Evolutionary conservation across 2,329 filamentous ascomycete species (phyloP), one percentile per base, ranked within the genome.

Genomic region (Colletotrichum tropicicola): DNA sequence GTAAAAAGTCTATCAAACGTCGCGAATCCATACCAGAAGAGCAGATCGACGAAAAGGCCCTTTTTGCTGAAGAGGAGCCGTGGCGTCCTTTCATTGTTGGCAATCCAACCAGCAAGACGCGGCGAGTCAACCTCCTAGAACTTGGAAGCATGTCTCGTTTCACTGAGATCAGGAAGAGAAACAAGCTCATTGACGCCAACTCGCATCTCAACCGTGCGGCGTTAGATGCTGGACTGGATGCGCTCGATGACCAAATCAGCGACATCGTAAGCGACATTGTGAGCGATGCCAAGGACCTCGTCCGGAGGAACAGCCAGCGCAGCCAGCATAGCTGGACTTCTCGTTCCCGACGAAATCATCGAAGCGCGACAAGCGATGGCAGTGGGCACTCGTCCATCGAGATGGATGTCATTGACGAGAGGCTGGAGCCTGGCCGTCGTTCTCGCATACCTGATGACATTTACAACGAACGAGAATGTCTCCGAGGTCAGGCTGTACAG

Each of bases 61-160:
- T 70, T 43, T 72, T 79, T 45, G 79, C 80, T 3, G 83, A 85
- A 56, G 83, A 87, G 66, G 81, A 83, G 44, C 85, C 89, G 48
- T 93, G 89, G 91, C 87, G 87, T 62, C 89, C 91, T 1, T 82
- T 89, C 27, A 86, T 93, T 68, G 87, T 93, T 72, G 91, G 91
- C 12, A 91, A 92, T 72, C 91, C 91, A 12, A 87, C 86, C 45
- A 87, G 89, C 48, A 90, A 88, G 75, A 87, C 85, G 71, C 84
- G 92, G 52, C 84, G 89, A 65, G 88, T 94, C 83, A 93, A 87
- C 73, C 74, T 93, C 23, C 79, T 94, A 15, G 92, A 94, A 74
- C 78, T 92, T 63, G 91, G 92, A 0, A 78, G 80, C 35, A 80
- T 91, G 81, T 90, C 85, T 53, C 81, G 92, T 41, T 94, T 90